Percentiles rank a stretch among this genome's conserved stretches.
Evolutionary conservation across 1,284 basidiomycete species (phyloP).

Genomic region (Xerocomus amazonicus): DNA sequence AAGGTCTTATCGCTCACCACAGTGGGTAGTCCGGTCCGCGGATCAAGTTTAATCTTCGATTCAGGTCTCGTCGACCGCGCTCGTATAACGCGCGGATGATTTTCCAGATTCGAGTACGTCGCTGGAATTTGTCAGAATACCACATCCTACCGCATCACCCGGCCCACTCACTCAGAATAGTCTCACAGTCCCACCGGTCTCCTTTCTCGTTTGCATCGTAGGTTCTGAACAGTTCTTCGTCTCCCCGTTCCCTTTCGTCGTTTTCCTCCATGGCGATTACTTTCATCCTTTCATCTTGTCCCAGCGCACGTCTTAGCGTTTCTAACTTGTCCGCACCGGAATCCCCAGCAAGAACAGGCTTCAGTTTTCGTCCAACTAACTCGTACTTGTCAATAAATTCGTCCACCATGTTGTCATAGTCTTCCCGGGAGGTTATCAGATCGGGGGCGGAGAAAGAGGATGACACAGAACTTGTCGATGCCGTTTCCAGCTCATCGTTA

Average conservation of each 20-base stretch:
- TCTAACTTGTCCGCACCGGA: constrained; percentile 77
- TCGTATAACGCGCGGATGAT: constrained; percentile 85
- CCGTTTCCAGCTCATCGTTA: constrained; percentile 40
- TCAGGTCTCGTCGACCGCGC: constrained; percentile 53
- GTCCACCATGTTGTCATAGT: constrained; percentile 90
- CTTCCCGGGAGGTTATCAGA: constrained; percentile 76
- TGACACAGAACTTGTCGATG: constrained; percentile 38
- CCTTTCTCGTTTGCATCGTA: constrained; percentile 53
- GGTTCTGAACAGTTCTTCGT: constrained; percentile 51
- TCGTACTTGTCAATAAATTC: constrained; percentile 95
- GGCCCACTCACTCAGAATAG: constrained; percentile 77
- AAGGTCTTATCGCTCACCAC: constrained; percentile 34
- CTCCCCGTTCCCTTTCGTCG: constrained; percentile 43
- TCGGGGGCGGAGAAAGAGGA: constrained; percentile 68
- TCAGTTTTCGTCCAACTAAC: constrained; percentile 85
- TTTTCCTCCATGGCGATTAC: constrained; percentile 26
- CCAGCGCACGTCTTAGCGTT: constrained; percentile 75
- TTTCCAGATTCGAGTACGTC: constrained; percentile 94
- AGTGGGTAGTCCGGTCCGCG: constrained; percentile 71
- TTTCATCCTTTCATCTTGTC: constrained; percentile 55
- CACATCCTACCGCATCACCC: neutral
- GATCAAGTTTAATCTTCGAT: constrained; percentile 67
- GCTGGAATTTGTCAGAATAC: constrained; percentile 47
- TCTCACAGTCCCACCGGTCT: constrained; percentile 93
- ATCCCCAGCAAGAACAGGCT: constrained; percentile 66